Evolutionary conservation across 805 yeast genomes (phyloP).

Genomic region (Jamesozyma lodderae): DNA sequence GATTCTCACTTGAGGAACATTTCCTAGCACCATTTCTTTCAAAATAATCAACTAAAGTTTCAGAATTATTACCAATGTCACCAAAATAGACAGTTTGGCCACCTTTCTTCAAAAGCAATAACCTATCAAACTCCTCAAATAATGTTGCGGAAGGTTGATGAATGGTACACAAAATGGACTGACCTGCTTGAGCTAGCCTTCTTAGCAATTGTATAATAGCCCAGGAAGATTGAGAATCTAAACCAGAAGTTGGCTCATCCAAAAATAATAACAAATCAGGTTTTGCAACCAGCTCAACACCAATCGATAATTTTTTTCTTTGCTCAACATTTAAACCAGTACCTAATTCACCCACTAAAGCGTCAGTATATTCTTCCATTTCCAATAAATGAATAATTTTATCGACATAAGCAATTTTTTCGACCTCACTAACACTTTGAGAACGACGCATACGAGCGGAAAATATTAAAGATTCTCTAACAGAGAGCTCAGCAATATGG

Average conservation of each 20-base stretch:
- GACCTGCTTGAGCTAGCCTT: conserved; percentile 39
- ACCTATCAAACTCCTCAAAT: conserved; percentile 51
- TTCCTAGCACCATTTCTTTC: conserved; percentile 58
- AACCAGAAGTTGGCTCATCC: conserved; percentile 48
- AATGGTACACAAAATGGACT: conserved; percentile 44
- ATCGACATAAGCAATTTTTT: conserved; percentile 56
- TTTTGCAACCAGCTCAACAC: conserved; percentile 40
- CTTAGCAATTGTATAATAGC: conserved; percentile 39
- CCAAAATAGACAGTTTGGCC: conserved; percentile 69
- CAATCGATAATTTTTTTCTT: conserved; percentile 37
- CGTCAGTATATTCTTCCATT: conserved; percentile 46
- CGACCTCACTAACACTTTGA: conserved; percentile 35
- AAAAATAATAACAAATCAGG: conserved; percentile 39
- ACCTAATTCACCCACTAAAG: conserved; percentile 39
- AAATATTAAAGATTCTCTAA: conserved; percentile 59
- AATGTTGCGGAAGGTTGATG: conserved; percentile 57
- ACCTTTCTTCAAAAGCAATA: conserved; percentile 54
- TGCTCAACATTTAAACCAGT: conserved; percentile 37
- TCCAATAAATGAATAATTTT: conserved; percentile 46
- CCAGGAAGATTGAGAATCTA: conserved; percentile 46
- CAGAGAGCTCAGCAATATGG: conserved; percentile 53
- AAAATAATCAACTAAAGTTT: conserved; percentile 47
- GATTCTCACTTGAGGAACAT: conserved; percentile 48
- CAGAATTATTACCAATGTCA: conserved; percentile 49
- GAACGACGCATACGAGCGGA: conserved; percentile 61